phyloP scores from a whole-genome alignment of 352 stramenopile species.

The Phytophthora europaea region DNA sequence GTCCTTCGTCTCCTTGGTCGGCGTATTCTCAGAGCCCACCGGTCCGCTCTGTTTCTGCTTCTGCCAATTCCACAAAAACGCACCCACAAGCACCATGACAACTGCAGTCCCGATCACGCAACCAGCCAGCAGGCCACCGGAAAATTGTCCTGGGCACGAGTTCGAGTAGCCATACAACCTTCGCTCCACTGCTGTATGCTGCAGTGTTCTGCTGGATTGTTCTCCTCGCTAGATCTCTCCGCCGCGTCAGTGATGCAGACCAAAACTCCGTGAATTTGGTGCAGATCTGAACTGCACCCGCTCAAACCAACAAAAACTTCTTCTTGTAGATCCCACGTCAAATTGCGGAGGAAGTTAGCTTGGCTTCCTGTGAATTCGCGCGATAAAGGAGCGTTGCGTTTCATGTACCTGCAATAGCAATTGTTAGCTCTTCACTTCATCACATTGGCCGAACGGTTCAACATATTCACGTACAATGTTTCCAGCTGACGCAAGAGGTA shows the following conservation, averaged over 20 bases:
- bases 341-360: slow-evolving; percentile 15
- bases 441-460: not conserved
- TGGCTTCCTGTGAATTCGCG: slow-evolving; percentile 15
- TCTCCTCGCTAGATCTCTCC: not conserved
- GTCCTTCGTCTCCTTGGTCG: not conserved
- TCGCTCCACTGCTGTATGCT: not conserved
- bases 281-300: not conserved
- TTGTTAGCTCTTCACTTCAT: not conserved
- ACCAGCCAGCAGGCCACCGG: slow-evolving; percentile 18
- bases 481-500: slow-evolving; percentile 3
- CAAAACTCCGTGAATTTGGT: slow-evolving; percentile 15
- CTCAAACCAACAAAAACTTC: slow-evolving; percentile 12
- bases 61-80: slow-evolving; percentile 17
- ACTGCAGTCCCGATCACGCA: slow-evolving; percentile 19
- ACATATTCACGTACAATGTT: slow-evolving; percentile 7
- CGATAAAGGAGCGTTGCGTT: slow-evolving; percentile 6
- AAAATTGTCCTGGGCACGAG: slow-evolving; percentile 17
- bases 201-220: not conserved
- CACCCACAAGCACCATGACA: slow-evolving; percentile 12
- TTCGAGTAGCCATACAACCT: slow-evolving; percentile 18
- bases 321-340: slow-evolving; percentile 24
- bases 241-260: slow-evolving; percentile 13
- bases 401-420: slow-evolving; percentile 16
- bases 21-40: not conserved
- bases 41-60: slow-evolving; percentile 1